phyloP scores from a whole-genome alignment of 208 protist genomes.

The Trypanosoma conorhini region DNA sequence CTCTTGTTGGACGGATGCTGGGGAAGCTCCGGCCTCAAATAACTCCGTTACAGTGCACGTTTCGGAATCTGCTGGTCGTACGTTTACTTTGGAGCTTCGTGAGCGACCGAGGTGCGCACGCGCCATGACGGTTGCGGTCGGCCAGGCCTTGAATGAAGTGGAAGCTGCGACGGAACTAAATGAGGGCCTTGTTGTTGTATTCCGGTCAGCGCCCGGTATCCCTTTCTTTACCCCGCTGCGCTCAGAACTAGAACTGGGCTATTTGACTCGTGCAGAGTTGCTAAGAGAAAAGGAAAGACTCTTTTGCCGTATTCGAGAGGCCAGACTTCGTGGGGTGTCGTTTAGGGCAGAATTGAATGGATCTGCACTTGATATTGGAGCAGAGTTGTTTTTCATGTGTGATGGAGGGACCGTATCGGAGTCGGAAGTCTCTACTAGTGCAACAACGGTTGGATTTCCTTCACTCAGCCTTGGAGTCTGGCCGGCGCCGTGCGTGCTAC shows the following conservation, averaged over 20 bases:
- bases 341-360: constrained; percentile 28
- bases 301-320: constrained; percentile 32
- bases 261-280: constrained; percentile 33
- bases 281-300: constrained; percentile 33
- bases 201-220: constrained; percentile 4
- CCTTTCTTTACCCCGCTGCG: constrained; percentile 21
- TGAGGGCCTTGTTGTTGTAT: constrained; percentile 9
- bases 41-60: constrained; percentile 3
- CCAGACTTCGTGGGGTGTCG: constrained; percentile 23
- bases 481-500: constrained; percentile 31
- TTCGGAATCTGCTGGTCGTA: not conserved
- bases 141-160: constrained; percentile 3
- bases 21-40: not conserved
- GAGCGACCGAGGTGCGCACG: constrained; percentile 10
- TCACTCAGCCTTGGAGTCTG: constrained; percentile 38
- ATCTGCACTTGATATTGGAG: constrained; percentile 34
- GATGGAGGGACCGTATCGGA: not conserved
- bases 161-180: constrained; percentile 9
- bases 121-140: not conserved
- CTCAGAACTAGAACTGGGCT: constrained; percentile 30
- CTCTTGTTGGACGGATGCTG: constrained; percentile 16
- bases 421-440: not conserved
- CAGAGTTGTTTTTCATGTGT: constrained; percentile 46
- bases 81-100: constrained; percentile 16
- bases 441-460: constrained; percentile 37